Evolutionary conservation across 768 basidiomycete species (phyloP), one percentile per base, ranked within the genome.

Genomic region (Kwoniella dendrophila): DNA sequence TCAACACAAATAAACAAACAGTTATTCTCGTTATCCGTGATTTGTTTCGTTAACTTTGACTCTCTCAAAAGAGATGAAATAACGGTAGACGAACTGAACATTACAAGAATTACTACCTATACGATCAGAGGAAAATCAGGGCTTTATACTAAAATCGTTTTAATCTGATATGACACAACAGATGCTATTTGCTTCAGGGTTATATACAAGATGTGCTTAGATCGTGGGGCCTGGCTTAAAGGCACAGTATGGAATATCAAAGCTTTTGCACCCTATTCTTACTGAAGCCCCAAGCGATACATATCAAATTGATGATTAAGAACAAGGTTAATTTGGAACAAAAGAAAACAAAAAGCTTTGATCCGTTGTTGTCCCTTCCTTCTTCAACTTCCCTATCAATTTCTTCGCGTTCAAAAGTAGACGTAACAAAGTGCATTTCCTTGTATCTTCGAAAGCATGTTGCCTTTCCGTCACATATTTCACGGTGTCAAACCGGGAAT

Each of bases 41-140:
- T 8, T 38, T 18, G 36, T 38, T 18, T 14, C 11, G n/a, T 11
- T n/a, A 43, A n/a, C 41, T 43, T 43, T 43, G 18, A 6, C 12
- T 11, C 18, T 11, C 6, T 43, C 18, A 20, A 43, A 14, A 20
- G 20, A 43, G 12, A 43, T 43, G 41, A 43, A 20, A 11, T 14
- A 8, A 14, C 41, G 26, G 32, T 32, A 51, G 20, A 24, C n/a
- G 47, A 26, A n/a, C n/a, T n/a, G n/a, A n/a, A n/a, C n/a, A n/a
- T n/a, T n/a, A n/a, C n/a, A n/a, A n/a, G n/a, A n/a, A n/a, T n/a
- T n/a, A n/a, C n/a, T n/a, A n/a, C n/a, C n/a, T n/a, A n/a, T n/a
- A n/a, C n/a, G n/a, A n/a, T 26, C 47, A 51, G 49, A 51, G 49
- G 49, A 32, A 51, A 34, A 51, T 51, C 49, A 51, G 49, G 49